A percentile compares a stretch with the other conserved stretches of the same genome.
Conservation (phyloP, 2,329 filamentous ascomycete species). For the Cytospora piceicola region DNA sequence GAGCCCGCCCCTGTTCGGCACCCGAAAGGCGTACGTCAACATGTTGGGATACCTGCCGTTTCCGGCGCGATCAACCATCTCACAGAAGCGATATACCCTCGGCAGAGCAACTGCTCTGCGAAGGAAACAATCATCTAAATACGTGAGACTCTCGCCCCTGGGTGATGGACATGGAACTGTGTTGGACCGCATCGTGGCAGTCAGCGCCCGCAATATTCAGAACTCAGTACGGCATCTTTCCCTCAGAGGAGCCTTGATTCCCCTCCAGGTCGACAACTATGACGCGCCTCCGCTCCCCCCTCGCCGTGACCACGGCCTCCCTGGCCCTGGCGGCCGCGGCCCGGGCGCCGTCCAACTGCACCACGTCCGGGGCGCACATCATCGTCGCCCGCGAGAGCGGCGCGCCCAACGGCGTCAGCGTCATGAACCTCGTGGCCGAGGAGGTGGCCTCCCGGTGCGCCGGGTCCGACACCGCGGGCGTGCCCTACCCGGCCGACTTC, state of each 20-base stretch:
- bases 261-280: background rate
- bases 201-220: background rate
- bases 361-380: slow-evolving; percentile 37
- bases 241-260: background rate
- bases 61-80: background rate
- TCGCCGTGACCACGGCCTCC: background rate
- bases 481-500: slow-evolving; percentile 46
- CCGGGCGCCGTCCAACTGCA: background rate
- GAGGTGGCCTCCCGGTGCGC: slow-evolving; percentile 40
- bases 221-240: background rate
- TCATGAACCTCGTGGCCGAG: slow-evolving; percentile 40
- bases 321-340: background rate
- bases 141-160: background rate
- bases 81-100: background rate
- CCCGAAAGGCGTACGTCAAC: background rate
- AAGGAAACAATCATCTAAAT: background rate
- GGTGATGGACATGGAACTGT: background rate
- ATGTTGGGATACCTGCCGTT: background rate
- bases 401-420: slow-evolving; percentile 42
- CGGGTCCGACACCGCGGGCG: slow-evolving; percentile 41
- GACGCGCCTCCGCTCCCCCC: background rate
- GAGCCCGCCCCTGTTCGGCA: background rate
- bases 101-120: background rate
- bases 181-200: background rate
- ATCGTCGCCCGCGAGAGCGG: slow-evolving; percentile 46